These are phyloP conservation scores for Juglanconis sp. DNA, from an alignment of 2,329 filamentous ascomycete species.

Conservation along the genomic window DNA sequence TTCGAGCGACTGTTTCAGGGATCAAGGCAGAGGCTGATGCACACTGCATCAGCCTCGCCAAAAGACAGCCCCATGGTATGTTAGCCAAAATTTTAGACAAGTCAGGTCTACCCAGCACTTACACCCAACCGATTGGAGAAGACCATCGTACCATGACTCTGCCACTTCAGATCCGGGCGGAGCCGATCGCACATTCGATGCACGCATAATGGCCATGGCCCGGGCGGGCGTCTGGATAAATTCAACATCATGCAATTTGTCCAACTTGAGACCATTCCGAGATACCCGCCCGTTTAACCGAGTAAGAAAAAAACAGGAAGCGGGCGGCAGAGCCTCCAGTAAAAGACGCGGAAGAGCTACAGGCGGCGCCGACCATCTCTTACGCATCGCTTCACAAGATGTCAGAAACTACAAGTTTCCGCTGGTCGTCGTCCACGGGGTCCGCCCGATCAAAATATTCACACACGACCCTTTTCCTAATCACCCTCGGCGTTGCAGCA, in stretches of 20 bases:
- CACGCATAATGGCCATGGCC: too few species aligned
- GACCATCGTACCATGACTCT: not conserved
- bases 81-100: too few species aligned
- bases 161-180: not conserved
- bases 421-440: not conserved
- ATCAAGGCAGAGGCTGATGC: not conserved
- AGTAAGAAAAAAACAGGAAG: not conserved
- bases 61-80: not conserved
- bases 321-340: not conserved
- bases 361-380: not conserved
- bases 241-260: not conserved
- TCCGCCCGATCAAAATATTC: not conserved
- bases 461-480: too few species aligned
- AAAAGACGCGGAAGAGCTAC: not conserved
- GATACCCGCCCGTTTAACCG: not conserved
- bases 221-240: not conserved
- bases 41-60: not conserved
- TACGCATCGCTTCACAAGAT: not conserved
- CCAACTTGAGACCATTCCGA: not conserved
- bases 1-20: conserved; percentile 3
- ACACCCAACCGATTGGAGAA: too few species aligned
- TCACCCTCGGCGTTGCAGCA: not conserved
- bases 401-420: not conserved
- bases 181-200: not conserved
- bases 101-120: too few species aligned